Conservation (phyloP, 192 early-diverging fungal species). For the Coemansia sp. region DNA sequence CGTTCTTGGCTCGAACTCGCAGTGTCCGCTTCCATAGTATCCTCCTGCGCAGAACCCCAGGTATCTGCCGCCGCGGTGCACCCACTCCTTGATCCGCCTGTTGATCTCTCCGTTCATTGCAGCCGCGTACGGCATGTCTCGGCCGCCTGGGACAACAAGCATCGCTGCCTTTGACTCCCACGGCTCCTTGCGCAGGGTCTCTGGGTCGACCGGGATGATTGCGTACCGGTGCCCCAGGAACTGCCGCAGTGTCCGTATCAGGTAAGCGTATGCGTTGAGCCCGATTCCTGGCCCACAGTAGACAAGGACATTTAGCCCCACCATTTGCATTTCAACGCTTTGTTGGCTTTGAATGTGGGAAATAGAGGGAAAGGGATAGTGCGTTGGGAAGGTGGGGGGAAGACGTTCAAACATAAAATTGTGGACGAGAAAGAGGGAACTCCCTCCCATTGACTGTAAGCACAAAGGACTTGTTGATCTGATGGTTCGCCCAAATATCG, state of each 20-base stretch:
- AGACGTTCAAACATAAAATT: background rate
- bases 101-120: conserved; percentile 70
- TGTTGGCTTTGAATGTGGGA: background rate
- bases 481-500: no score
- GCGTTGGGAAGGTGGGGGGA: background rate
- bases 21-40: conserved; percentile 73
- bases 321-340: conserved; percentile 13
- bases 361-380: background rate
- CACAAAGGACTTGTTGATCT: background rate
- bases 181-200: conserved; percentile 71
- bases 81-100: conserved; percentile 65
- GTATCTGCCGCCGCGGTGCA: conserved; percentile 79
- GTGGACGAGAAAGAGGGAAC: background rate
- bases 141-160: conserved; percentile 88
- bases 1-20: conserved; percentile 77
- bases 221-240: conserved; percentile 85
- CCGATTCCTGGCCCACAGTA: conserved; percentile 55
- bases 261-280: conserved; percentile 31
- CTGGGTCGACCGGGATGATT: conserved; percentile 80
- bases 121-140: conserved; percentile 79
- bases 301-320: conserved; percentile 50
- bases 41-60: conserved; percentile 92
- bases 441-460: background rate
- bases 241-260: conserved; percentile 66
- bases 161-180: conserved; percentile 88